Evolutionary conservation across 352 stramenopile species (phyloP).

Genomic region (Globisporangium nunn): DNA sequence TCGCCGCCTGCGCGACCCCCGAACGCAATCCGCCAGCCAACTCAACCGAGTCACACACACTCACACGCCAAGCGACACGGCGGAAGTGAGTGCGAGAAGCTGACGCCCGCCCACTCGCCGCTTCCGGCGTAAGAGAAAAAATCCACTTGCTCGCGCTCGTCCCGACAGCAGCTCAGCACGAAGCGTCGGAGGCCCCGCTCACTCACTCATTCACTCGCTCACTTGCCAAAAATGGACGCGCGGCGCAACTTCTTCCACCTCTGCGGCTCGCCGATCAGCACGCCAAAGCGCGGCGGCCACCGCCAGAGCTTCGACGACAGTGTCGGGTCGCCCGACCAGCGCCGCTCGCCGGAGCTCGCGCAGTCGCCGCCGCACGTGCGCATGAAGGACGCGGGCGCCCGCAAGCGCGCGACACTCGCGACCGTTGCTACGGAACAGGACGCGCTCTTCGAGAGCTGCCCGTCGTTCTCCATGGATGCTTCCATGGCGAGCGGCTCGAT

Average conservation of each 20-base stretch:
- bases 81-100: background rate
- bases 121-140: background rate
- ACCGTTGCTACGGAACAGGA: slow-evolving; percentile 17
- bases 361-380: slow-evolving; percentile 15
- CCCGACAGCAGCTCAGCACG: background rate
- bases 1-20: background rate
- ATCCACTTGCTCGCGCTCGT: background rate
- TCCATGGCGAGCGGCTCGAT: slow-evolving; percentile 8
- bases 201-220: no score
- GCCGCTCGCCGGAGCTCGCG: slow-evolving; percentile 23
- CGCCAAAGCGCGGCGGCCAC: slow-evolving; percentile 39
- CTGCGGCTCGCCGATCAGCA: slow-evolving; percentile 75
- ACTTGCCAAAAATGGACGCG: background rate
- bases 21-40: no score
- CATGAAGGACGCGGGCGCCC: slow-evolving; percentile 22
- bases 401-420: slow-evolving; percentile 9
- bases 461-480: slow-evolving; percentile 8
- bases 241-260: slow-evolving; percentile 55
- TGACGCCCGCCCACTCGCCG: background rate
- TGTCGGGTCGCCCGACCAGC: slow-evolving; percentile 21
- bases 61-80: background rate
- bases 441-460: slow-evolving; percentile 18
- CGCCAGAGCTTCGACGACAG: slow-evolving; percentile 26
- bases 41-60: background rate
- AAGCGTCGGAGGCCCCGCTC: no score